Evolutionary conservation across 257 asterid genomes (phyloP), one percentile per base, ranked within the genome.

Genomic region (Agastache rugosa): DNA sequence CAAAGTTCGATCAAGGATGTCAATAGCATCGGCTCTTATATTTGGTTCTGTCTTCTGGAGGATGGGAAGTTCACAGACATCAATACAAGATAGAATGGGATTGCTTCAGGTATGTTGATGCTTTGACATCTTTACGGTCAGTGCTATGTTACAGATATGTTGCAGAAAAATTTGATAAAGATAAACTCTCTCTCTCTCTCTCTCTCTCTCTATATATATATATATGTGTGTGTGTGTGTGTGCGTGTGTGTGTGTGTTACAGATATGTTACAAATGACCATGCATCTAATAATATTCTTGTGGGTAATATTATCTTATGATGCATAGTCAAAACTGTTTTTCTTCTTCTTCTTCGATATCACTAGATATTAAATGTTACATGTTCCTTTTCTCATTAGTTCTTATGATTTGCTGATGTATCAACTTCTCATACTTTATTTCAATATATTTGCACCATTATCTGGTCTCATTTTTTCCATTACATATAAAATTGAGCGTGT

Each of bases 41-140:
- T 92, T 94, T 85, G 99, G 99, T 73, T 94, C 98, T 55, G 95
- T 94, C 73, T 94, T 94, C 86, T 94, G 99, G 99, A 90, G 98
- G 81, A 94, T 92, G 93, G 97, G 96, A 74, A 85, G 82, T 78
- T 92, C 97, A 29, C 99, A 94, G 83, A 87, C 98, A 35, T 89
- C 98, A 44, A 92, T 92, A 82, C 99, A 90, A 84, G 99, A 94
- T 80, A 86, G 99, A 80, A 78, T 89, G 93, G 99, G 99, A 77
- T 81, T 92, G 85, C 98, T 94, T 85, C 99, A 94, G 97, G 98
- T 93, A 41, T 62, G 64, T 42, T 12, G 25, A 51, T 66, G 67
- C 67, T 31, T 69, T 63, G 14, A 39, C 54, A 68, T 10, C 62
- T 53, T 59, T 42, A 34, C 16, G 63, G 16, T 74, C 69, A 67